Base-by-base conservation (phyloP, 805 yeast species). In the Cyberlindnera mycetangii region DNA sequence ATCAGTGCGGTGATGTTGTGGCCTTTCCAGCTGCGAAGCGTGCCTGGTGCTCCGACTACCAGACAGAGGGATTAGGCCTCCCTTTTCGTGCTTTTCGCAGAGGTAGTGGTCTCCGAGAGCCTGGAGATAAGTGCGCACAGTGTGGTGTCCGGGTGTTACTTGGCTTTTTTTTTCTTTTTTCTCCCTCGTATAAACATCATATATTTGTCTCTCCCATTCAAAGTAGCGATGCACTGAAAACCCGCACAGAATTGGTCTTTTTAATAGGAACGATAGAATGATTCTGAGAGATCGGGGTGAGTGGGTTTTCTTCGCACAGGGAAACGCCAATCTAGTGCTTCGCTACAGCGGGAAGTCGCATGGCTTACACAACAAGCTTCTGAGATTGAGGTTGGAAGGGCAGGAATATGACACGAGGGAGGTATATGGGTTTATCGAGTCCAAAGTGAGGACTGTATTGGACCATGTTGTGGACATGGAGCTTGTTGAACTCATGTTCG, bases 281-380 rank as follows among this genome's bases (percentile, higher is more conserved):
- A 32, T 45, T n/a, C n/a, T n/a, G n/a, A n/a, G n/a, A n/a, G n/a
- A n/a, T n/a, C n/a, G n/a, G n/a, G n/a, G 37, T 17, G 56, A 53
- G 0, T 76, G 82, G 82, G 47, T 35, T 15, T 72, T 66, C 50
- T 71, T 68, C 49, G 74, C 74, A 10, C 67, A 68, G 45, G 81
- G 82, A 9, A 69, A 67, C 43, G 82, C 81, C 36, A 77, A 77
- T 51, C 60, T 71, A 9, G 57, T 77, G 11, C 72, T 67, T 52
- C 54, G 59, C 32, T 73, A 74, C 48, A 50, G 48, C 3, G 77
- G 78, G 2, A 31, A 49, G 16, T 59, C 63, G 44, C 66, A 59
- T n/a, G 51, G 53, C 14, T 57, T 66, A 17, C 53, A 56, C 32
- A 65, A 39, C 55, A 48, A 38, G n/a, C 68, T 60, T 50, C 62